Conservation (phyloP, 1,284 basidiomycete species). For the Leccinum griseonigrum region DNA sequence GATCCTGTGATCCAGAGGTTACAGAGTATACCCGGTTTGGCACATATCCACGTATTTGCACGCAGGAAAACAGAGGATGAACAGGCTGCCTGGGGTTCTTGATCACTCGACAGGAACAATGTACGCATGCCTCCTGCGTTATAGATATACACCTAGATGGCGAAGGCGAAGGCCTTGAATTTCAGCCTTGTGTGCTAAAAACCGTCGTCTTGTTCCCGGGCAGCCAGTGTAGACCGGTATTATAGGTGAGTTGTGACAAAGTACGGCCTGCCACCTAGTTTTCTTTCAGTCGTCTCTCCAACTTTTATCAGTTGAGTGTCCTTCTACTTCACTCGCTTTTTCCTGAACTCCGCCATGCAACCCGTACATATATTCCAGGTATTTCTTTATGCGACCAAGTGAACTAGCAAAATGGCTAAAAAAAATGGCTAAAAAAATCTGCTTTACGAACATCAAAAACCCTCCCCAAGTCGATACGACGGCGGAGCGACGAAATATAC, state of each 20-base stretch:
- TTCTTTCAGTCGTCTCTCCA: neutral
- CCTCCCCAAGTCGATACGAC: neutral
- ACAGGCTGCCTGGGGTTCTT: conserved; percentile 16
- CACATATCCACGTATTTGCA: conserved; percentile 81
- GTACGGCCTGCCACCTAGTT: neutral
- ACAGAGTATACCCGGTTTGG: conserved; percentile 75
- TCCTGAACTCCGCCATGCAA: neutral
- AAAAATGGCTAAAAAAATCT: neutral
- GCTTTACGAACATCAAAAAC: neutral
- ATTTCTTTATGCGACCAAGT: neutral
- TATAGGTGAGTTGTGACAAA: neutral
- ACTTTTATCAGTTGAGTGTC: neutral
- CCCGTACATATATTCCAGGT: too few relatives aligned
- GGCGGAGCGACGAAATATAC: neutral
- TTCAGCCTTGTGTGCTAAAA: neutral
- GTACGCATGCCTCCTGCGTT: neutral
- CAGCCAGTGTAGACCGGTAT: neutral
- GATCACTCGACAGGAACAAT: conserved; percentile 1
- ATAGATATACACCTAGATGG: conserved; percentile 7
- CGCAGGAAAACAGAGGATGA: conserved; percentile 42
- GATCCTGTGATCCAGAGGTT: conserved; percentile 48
- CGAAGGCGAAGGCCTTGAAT: conserved; percentile 4
- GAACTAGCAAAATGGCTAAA: neutral
- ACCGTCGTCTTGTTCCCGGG: neutral
- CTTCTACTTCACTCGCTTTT: neutral